Base-by-base conservation (phyloP, 495 filamentous ascomycete genomes). In the Cercophora scortea region DNA sequence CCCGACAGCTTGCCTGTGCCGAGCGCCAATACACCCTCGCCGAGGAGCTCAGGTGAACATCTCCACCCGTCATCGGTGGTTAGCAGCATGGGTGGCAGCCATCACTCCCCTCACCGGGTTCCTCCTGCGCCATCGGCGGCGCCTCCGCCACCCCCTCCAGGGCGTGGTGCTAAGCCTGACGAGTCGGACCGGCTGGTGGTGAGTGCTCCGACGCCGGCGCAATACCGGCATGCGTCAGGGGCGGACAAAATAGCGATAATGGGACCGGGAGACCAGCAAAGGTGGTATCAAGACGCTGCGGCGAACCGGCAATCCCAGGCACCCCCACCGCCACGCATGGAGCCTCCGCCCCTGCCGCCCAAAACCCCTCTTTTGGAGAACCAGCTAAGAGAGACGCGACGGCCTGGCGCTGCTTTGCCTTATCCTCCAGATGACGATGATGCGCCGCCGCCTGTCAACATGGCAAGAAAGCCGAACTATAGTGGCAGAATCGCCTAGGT, bases 401-500 rank as follows among this genome's bases (percentile, higher is more conserved):
- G 59, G 61, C 32, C 19, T 49, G 43, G 38, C 45, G 12, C 25
- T 50, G 47, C 34, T 41, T 42, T 69, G 48, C 90, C 90, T 10
- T 95, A 96, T 66, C 90, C 90, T 0, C 71, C 83, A 42, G 25
- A 25, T 25, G 79, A 83, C 50, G 88, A 94, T 52, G 88, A 86
- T n/a, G 85, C 85, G 11, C 89, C 90, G 0, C 90, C 90, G 1
- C 68, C 75, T 11, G 89, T 94, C 6, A 92, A 95, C 57, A 81
- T 86, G 74, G 84, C 86, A 50, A 82, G 85, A 62, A 96, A 96
- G 67, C 90, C 90, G 8, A 85, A 88, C 54, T 90, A 84, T 60
- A 76, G 77, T 5, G 25, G 25, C 25, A 25, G 25, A 25, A 8
- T 38, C 9, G 18, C 3, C 17, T 1, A 38, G 8, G 19, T 16